These are phyloP conservation scores for Nepenthes alata DNA, from an alignment of 179 eudicot species.

Conservation along the genomic window DNA sequence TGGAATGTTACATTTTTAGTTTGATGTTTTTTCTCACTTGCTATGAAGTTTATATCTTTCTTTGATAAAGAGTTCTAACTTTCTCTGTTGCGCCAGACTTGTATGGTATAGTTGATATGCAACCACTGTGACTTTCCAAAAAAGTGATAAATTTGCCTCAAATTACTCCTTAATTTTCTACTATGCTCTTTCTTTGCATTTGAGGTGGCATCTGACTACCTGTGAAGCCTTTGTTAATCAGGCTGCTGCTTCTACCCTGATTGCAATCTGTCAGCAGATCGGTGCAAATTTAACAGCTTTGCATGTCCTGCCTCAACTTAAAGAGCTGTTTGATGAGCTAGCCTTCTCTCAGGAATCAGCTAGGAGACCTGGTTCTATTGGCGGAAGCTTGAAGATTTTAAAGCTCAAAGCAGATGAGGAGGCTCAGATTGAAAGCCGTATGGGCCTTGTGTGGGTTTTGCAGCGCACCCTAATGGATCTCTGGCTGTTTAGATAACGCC, in stretches of 20 bases:
- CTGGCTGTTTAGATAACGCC: neutral
- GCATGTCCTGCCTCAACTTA: constrained; percentile 77
- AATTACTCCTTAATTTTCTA: neutral
- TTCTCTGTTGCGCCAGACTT: too few relatives aligned
- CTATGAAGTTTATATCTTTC: too few relatives aligned
- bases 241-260: constrained; percentile 76
- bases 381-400: constrained; percentile 23
- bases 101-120: too few relatives aligned
- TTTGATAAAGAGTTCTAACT: too few relatives aligned
- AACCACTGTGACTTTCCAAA: too few relatives aligned
- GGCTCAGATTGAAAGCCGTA: constrained; percentile 42
- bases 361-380: constrained; percentile 23
- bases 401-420: constrained; percentile 28
- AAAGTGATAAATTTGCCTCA: too few relatives aligned
- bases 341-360: constrained; percentile 71
- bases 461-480: neutral
- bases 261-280: constrained; percentile 70
- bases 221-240: constrained; percentile 12
- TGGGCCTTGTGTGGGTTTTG: constrained; percentile 83
- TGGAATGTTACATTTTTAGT: too few relatives aligned
- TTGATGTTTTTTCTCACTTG: too few relatives aligned
- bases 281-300: constrained; percentile 80
- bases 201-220: neutral
- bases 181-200: neutral
- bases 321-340: constrained; percentile 71